A percentile compares a stretch with the other conserved stretches of the same genome.
Conservation (phyloP, 352 stramenopile genomes). For the Peronosclerospora sorghi region DNA sequence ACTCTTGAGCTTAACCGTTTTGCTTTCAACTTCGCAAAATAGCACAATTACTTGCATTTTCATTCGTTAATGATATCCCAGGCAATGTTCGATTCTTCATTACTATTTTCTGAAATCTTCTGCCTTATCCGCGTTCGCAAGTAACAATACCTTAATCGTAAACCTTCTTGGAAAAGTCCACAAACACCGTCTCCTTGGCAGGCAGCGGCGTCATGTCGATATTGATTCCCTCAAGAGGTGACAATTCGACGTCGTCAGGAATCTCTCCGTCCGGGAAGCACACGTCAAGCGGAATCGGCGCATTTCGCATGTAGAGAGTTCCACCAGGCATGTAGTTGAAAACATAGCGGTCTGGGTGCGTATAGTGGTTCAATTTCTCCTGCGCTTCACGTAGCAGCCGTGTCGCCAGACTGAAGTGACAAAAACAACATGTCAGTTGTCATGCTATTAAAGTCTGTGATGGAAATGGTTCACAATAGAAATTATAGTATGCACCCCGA, state of each 20-base stretch:
- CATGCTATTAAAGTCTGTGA: background rate
- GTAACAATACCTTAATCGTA: slow-evolving; percentile 54
- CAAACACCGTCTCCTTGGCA: slow-evolving; percentile 62
- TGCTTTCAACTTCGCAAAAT: no score
- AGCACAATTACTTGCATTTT: no score
- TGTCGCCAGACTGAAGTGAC: slow-evolving; percentile 46
- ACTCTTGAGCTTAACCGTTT: no score
- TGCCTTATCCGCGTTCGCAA: no score
- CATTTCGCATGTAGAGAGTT: slow-evolving; percentile 98
- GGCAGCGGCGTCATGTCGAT: slow-evolving; percentile 80
- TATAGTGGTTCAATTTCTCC: slow-evolving; percentile 89
- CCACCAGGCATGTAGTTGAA: slow-evolving; percentile 97
- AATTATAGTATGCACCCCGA: slow-evolving; percentile 31
- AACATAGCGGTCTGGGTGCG: slow-evolving; percentile 95
- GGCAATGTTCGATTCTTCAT: no score
- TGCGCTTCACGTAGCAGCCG: slow-evolving; percentile 86
- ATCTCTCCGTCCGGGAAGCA: slow-evolving; percentile 83
- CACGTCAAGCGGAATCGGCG: slow-evolving; percentile 89
- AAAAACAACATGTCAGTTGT: background rate
- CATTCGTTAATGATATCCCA: no score
- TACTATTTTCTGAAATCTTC: no score
- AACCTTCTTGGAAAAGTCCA: slow-evolving; percentile 82
- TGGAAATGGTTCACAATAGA: background rate
- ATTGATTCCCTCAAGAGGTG: slow-evolving; percentile 77
- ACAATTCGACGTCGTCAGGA: slow-evolving; percentile 79